Evolutionary conservation across 805 yeast genomes (phyloP).

Genomic region (Ogataea allantospora): DNA sequence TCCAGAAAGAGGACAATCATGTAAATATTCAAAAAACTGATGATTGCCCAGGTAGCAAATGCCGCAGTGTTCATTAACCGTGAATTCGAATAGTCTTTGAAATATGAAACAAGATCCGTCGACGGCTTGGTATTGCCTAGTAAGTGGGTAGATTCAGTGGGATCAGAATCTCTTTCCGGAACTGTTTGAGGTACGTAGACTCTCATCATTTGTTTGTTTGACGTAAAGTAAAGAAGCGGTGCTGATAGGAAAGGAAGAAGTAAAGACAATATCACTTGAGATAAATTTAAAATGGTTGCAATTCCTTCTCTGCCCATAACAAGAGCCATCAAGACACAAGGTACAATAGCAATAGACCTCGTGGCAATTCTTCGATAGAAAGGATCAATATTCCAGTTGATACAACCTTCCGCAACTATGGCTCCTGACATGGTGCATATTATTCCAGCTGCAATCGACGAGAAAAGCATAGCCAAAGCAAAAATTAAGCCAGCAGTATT

Average conservation of each 20-base stretch:
- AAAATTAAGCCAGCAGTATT: slow-evolving; percentile 80
- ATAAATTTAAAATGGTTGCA: slow-evolving; percentile 69
- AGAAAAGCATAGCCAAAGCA: slow-evolving; percentile 77
- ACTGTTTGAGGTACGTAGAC: slow-evolving; percentile 37
- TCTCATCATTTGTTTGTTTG: slow-evolving; percentile 65
- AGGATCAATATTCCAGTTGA: slow-evolving; percentile 77
- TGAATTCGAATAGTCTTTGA: slow-evolving; percentile 59
- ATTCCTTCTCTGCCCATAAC: slow-evolving; percentile 74
- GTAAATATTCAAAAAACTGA: slow-evolving; percentile 70
- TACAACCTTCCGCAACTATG: slow-evolving; percentile 87
- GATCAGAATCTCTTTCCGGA: neutral
- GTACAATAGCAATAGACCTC: slow-evolving; percentile 73
- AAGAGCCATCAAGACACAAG: slow-evolving; percentile 72
- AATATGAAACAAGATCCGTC: slow-evolving; percentile 23
- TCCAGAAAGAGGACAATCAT: slow-evolving; percentile 31
- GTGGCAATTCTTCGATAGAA: slow-evolving; percentile 79
- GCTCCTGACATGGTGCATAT: slow-evolving; percentile 94
- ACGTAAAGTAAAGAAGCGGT: slow-evolving; percentile 81
- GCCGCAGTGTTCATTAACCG: slow-evolving; percentile 55
- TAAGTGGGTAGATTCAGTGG: slow-evolving; percentile 3
- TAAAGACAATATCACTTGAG: slow-evolving; percentile 81
- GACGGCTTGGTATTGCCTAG: slow-evolving; percentile 18
- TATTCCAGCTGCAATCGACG: slow-evolving; percentile 90
- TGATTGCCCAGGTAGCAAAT: slow-evolving; percentile 63
- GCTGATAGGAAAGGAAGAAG: slow-evolving; percentile 82